phyloP scores from a whole-genome alignment of 1,284 basidiomycete genomes.

The Austroboletus novae-zelandiae region DNA sequence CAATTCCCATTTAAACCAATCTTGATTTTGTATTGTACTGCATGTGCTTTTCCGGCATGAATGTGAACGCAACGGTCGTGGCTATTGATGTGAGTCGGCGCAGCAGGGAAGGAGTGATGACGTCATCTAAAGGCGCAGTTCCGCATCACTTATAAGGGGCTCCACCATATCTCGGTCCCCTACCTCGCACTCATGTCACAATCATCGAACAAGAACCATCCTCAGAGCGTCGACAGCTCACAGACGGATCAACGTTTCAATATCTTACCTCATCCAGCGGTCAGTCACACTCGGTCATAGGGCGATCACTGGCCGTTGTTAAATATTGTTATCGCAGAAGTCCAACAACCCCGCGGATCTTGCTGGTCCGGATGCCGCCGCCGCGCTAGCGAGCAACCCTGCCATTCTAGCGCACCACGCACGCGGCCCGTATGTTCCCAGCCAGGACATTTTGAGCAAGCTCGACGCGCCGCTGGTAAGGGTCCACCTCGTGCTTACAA shows the following conservation, averaged over 20 bases:
- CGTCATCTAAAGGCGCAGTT: conserved; percentile 13
- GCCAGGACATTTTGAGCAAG: conserved; percentile 26
- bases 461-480: conserved; percentile 34
- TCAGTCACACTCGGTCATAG: conserved; percentile 23
- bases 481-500: neutral
- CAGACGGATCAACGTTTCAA: conserved; percentile 35
- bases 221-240: neutral
- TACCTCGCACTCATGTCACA: conserved; percentile 12
- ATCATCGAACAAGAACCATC: conserved; percentile 4
- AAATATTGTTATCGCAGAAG: conserved; percentile 32
- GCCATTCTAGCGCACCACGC: conserved; percentile 39
- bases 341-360: conserved; percentile 50
- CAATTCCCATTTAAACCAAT: conserved; percentile 1
- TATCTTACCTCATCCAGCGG: conserved; percentile 51
- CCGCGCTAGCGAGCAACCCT: conserved; percentile 33
- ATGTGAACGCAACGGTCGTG: neutral
- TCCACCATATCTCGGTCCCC: neutral
- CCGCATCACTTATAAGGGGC: conserved; percentile 2
- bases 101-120: conserved; percentile 8
- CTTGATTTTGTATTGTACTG: conserved; percentile 1
- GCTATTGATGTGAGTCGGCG: neutral
- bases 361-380: conserved; percentile 34
- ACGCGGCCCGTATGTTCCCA: conserved; percentile 43
- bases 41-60: neutral
- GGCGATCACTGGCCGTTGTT: neutral